A percentile compares a stretch with the other conserved stretches of the same genome.
These are phyloP conservation scores for Aspergillus pseudoglaucus DNA, from an alignment of 2,329 filamentous ascomycete genomes.

Conservation along the genomic window DNA sequence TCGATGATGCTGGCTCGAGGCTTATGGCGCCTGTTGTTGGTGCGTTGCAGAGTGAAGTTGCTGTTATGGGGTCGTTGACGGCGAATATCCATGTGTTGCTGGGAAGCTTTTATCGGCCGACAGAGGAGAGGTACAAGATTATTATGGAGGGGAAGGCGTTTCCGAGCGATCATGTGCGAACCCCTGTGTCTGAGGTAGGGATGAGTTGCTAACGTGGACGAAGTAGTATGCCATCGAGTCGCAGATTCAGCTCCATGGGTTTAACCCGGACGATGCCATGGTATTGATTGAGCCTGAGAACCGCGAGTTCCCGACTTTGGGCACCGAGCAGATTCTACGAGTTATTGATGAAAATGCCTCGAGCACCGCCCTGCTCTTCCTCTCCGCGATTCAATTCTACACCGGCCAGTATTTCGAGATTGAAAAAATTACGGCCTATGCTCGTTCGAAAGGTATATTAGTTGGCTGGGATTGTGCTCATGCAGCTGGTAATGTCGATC, in stretches of 20 bases:
- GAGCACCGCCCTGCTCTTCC: slow-evolving; percentile 66
- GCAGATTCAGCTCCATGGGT: slow-evolving; percentile 65
- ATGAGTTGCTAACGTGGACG: slow-evolving; percentile 7
- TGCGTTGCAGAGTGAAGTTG: slow-evolving; percentile 65
- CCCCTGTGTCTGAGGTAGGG: not conserved
- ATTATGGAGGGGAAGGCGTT: slow-evolving; percentile 88
- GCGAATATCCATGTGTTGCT: slow-evolving; percentile 75
- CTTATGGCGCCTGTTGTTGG: slow-evolving; percentile 70
- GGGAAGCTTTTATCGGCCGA: slow-evolving; percentile 76
- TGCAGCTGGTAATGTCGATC: slow-evolving; percentile 73
- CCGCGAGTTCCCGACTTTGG: slow-evolving; percentile 50
- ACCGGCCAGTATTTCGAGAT: slow-evolving; percentile 87
- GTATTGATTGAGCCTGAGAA: slow-evolving; percentile 64
- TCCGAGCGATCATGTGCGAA: slow-evolving; percentile 69
- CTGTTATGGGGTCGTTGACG: slow-evolving; percentile 82
- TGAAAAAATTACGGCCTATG: slow-evolving; percentile 67
- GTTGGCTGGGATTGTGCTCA: slow-evolving; percentile 89
- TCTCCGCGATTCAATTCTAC: slow-evolving; percentile 88
- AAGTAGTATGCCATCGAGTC: slow-evolving; percentile 72
- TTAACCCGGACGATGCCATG: slow-evolving; percentile 62
- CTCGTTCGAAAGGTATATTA: slow-evolving; percentile 61
- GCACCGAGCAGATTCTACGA: slow-evolving; percentile 64
- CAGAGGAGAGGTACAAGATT: slow-evolving; percentile 62
- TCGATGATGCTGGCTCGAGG: slow-evolving; percentile 66
- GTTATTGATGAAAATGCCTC: slow-evolving; percentile 69